These are phyloP conservation scores for Sporisorium exsertum DNA, from an alignment of 1,284 basidiomycete genomes.

Conservation along the genomic window DNA sequence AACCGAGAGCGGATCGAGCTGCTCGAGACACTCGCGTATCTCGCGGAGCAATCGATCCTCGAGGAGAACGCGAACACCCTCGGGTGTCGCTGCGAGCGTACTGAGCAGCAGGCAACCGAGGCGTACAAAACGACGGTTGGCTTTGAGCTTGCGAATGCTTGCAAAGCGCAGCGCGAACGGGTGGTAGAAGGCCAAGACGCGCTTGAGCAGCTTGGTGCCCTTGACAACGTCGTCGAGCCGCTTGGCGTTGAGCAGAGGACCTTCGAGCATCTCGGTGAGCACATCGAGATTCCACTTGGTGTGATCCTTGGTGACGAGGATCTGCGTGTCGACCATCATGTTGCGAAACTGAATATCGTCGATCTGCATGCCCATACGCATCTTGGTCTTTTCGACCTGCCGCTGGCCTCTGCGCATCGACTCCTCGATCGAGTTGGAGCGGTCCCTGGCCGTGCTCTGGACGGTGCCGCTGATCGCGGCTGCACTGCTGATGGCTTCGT, in stretches of 20 bases:
- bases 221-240: conserved; percentile 96
- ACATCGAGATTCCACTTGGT: conserved; percentile 92
- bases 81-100: conserved; percentile 83
- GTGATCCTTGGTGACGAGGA: conserved; percentile 88
- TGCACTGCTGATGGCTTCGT: conserved; percentile 41
- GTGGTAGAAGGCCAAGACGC: conserved; percentile 91
- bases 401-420: conserved; percentile 76
- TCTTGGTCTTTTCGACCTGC: conserved; percentile 88
- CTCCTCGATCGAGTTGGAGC: conserved; percentile 88
- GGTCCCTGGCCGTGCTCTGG: conserved; percentile 65
- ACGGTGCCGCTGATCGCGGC: conserved; percentile 32
- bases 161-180: conserved; percentile 89
- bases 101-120: conserved; percentile 78
- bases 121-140: conserved; percentile 66
- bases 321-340: conserved; percentile 72
- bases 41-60: conserved; percentile 91
- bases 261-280: conserved; percentile 89
- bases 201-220: conserved; percentile 85
- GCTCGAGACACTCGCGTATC: conserved; percentile 86
- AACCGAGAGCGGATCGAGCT: conserved; percentile 83
- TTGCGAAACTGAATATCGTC: conserved; percentile 67
- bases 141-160: conserved; percentile 77
- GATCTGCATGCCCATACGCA: conserved; percentile 84
- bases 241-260: conserved; percentile 88
- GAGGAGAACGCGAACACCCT: conserved; percentile 83